A percentile compares a stretch with the other conserved stretches of the same genome.
These are phyloP conservation scores for thale cress (Arabidopsis thaliana) DNA, from an alignment of 345 rosid genomes.

Conservation along the genomic window TAIR10.1 NC_003071.7:13797501-13798000, in stretches of 20 bases:
- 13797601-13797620: not conserved
- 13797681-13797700: slow-evolving; percentile 17
- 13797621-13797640: slow-evolving; percentile 21
- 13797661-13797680: slow-evolving; percentile 22
- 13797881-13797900: slow-evolving; percentile 18
- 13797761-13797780: slow-evolving; percentile 48
- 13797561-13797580: not conserved
- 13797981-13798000: not conserved
- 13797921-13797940: not conserved
- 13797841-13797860: slow-evolving; percentile 28
- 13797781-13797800: slow-evolving; percentile 45
- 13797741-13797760: slow-evolving; percentile 39
- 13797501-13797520: not conserved
- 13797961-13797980: not conserved
- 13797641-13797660: slow-evolving; percentile 42
- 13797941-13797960: not conserved
- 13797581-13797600: not conserved
- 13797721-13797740: slow-evolving; percentile 46
- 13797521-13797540: not conserved
- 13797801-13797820: slow-evolving; percentile 38
- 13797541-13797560: not conserved
- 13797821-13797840: slow-evolving; percentile 39
- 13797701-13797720: slow-evolving; percentile 36
- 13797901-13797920: slow-evolving; percentile 1
- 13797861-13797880: slow-evolving; percentile 6